phyloP scores from a whole-genome alignment of 2,329 filamentous ascomycete species.

The Monascus ruber region DNA sequence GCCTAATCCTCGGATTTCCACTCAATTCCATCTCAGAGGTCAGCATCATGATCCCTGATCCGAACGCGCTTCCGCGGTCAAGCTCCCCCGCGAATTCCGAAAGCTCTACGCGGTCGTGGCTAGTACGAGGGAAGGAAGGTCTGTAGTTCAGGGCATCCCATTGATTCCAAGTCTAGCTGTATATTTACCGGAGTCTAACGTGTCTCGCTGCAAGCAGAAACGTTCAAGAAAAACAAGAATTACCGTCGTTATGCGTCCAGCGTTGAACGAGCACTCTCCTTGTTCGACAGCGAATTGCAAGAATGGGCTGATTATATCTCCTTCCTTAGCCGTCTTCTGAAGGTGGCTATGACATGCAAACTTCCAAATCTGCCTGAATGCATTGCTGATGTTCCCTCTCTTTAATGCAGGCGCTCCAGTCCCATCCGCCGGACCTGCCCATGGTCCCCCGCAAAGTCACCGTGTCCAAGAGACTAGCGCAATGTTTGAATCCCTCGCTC shows the following conservation, averaged over 20 bases:
- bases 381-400: background rate
- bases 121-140: conserved; percentile 62
- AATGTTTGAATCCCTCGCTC: conserved; percentile 86
- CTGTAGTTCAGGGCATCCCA: conserved; percentile 19
- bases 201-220: conserved; percentile 13
- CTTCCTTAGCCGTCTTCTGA: conserved; percentile 80
- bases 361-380: background rate
- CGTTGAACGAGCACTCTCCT: conserved; percentile 73
- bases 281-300: conserved; percentile 87
- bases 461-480: conserved; percentile 81
- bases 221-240: conserved; percentile 47
- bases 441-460: conserved; percentile 69
- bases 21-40: conserved; percentile 15
- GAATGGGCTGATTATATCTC: conserved; percentile 99
- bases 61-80: conserved; percentile 29
- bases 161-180: too few relatives aligned
- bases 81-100: conserved; percentile 74
- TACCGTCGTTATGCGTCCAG: conserved; percentile 83
- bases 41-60: conserved; percentile 34
- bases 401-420: conserved; percentile 63
- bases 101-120: conserved; percentile 68
- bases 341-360: conserved; percentile 43
- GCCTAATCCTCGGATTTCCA: conserved; percentile 10
- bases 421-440: conserved; percentile 59
- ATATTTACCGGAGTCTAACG: background rate